Evolutionary conservation across 345 rosid genomes (phyloP), one percentile per base, ranked within the genome.

Genomic region (Fremontodendron californicum): DNA sequence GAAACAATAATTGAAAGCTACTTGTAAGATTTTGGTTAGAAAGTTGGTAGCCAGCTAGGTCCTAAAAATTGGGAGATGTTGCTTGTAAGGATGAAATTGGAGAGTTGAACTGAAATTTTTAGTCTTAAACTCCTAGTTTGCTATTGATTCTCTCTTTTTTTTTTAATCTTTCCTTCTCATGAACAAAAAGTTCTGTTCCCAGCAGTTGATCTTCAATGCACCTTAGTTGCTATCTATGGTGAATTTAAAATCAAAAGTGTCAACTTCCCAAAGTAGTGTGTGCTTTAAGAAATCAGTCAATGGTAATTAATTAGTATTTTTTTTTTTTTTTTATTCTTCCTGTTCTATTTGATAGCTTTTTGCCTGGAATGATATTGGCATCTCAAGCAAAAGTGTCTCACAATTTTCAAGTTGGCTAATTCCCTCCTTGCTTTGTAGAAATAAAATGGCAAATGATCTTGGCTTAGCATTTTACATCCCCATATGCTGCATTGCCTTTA

Each of bases 391-490:
- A 37, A 37, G 40, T 37, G 40, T 37, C 35, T 33, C 35, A 33
- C 60, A 55, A 55, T 55, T 55, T 55, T n/a, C 60, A n/a, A 15
- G 37, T 60, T 35, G 25, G 21, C 1, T 16, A 16, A 63, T 6
- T 54, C 60, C 7, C 27, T n/a, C 12, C 27, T 58, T 58, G 64
- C 1, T 27, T 29, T 60, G 65, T 39, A 60, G 65, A 52, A 52
- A 31, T 9, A n/a, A n/a, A 64, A 94, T 94, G 96, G 88, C 73
- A 15, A 85, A 86, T 71, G 71, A 88, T 60, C 81, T 77, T 71
- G 73, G 73, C 25, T 61, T 87, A 73, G 89, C 86, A 1, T 71
- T 90, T 67, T 94, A 87, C 79, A 84, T 92, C 83, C 85, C 96
- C 75, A 57, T 88, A 72, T 84, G 89, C 81, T 81, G 85, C 74